Base-by-base conservation (phyloP, 768 basidiomycete genomes). In the Tephrocybe sp. region DNA sequence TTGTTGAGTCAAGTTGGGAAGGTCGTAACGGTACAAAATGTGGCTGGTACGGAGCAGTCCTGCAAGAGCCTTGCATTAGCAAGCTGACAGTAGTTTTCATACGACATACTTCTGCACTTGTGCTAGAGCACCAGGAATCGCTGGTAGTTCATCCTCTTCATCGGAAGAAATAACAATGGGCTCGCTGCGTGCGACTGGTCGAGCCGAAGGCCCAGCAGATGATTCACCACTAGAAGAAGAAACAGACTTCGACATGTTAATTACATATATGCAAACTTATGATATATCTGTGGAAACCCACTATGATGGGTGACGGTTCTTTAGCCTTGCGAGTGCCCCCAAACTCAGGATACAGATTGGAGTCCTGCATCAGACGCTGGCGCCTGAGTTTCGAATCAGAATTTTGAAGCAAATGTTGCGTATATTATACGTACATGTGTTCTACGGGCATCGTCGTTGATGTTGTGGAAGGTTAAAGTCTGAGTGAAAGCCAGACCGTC, bases 151-250 rank as follows among this genome's bases (percentile, higher is more conserved):
- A 24, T 67, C 66, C 38, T 69, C 69, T 42, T 73, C 73, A 25
- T 71, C 71, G 9, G 64, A 67, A 22, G 72, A 73, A 31, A 72
- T 63, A 23, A 73, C 51, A 18, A 72, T 55, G 19, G 67, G 42
- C 4, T 22, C 57, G 15, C 12, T 44, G 56, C 40, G 59, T 31
- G 21, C 42, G 39, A 24, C 51, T 42, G 34, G 54, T 47, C 47
- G 55, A 38, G 38, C 49, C 34, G 36, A 33, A 13, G 24, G 36
- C 11, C 25, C 54, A 45, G 18, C 56, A 46, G 56, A 61, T 23
- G 52, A 63, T 38, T 47, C 41, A 12, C 57, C 57, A 29, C 62
- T 64, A 12, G 58, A 60, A n/a, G 66, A 68, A 11, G 61, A 55
- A 24, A 66, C 53, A 15, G 67, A 68, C 67, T 69, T 10, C 8